Evolutionary conservation across 352 stramenopile species (phyloP), one percentile per base, ranked within the genome.

Genomic region (Hyaloperonospora arabidopsidis): DNA sequence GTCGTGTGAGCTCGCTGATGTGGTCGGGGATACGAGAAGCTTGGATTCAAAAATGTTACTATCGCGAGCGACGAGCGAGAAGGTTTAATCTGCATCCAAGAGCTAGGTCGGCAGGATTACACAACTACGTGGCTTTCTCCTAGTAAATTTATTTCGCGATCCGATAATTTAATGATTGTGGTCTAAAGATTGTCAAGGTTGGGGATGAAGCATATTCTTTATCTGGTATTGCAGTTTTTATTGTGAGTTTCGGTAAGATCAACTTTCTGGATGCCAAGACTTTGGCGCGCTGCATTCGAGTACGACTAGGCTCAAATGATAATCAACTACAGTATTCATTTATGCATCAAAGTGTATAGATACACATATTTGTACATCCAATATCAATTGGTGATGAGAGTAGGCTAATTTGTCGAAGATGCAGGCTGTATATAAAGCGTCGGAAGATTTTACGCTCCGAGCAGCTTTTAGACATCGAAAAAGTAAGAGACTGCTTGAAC

Each of bases 121-220:
- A 34, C 84, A 84, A 6, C 70, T 94, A 38, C 86, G 89, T 5
- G 93, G 93, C 18, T 97, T 97, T 97, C 86, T 55, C 93, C 85
- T n/a, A 97, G 97, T 72, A 97, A 97, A 74, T 97, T 97, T 58
- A 49, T 98, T n/a, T 89, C 91, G 11, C 79, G 84, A 32, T 90
- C 85, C 17, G 79, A 85, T 23, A 91, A 97, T 63, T 70, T 64
- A 35, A 73, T 97, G 49, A 96, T 97, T 59, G 75, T 97, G 18
- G 92, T 14, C 72, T 97, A 46, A 97, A 97, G 80, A 97, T 84
- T 63, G 85, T 95, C 48, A 91, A 97, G 63, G 86, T 92, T 41
- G 87, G 95, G 43, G 81, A 74, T 13, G 72, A 91, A 54, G 86
- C 95, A 53, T 83, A 80, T 21, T 92, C 97, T 64, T 89, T 86